These are phyloP conservation scores for Parastagonospora nodorum DNA, from an alignment of 2,329 filamentous ascomycete genomes.

Conservation along the genomic window DNA sequence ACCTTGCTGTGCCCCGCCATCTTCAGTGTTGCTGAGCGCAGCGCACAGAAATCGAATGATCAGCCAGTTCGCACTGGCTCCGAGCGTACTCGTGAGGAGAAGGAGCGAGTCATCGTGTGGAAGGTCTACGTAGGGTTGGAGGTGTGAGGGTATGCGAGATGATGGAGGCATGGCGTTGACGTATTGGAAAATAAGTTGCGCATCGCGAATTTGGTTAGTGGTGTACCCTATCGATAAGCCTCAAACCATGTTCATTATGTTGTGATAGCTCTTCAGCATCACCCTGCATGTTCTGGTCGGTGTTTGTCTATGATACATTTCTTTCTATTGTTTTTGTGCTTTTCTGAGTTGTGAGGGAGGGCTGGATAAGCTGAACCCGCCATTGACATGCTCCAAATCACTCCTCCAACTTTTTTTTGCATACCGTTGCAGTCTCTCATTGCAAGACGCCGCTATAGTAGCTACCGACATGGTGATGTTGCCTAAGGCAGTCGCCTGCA, in stretches of 20 bases:
- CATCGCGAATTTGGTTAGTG: conserved; percentile 2
- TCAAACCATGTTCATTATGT: not conserved
- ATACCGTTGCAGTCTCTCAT: no score
- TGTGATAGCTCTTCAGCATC: no score
- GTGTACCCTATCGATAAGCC: conserved; percentile 2
- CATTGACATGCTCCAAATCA: no score
- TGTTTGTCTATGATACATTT: no score
- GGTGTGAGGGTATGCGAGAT: conserved; percentile 64
- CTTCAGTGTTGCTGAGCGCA: conserved; percentile 44
- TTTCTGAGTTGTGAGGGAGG: no score
- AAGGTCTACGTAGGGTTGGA: conserved; percentile 67
- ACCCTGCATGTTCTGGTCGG: no score
- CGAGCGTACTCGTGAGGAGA: conserved; percentile 69
- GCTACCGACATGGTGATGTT: no score
- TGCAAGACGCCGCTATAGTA: no score
- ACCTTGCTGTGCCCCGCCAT: conserved; percentile 33
- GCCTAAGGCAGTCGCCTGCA: no score
- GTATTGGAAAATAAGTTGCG: conserved; percentile 5
- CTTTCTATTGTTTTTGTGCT: no score
- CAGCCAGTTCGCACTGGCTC: conserved; percentile 61
- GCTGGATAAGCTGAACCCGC: no score
- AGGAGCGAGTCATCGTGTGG: conserved; percentile 65
- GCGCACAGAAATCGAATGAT: conserved; percentile 57
- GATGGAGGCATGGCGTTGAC: conserved; percentile 43
- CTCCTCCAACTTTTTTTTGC: no score